Percentiles rank a stretch among this genome's conserved stretches.
These are phyloP conservation scores for Argentina anserina DNA, from an alignment of 306 rosid species.

Conservation along the genomic window DNA sequence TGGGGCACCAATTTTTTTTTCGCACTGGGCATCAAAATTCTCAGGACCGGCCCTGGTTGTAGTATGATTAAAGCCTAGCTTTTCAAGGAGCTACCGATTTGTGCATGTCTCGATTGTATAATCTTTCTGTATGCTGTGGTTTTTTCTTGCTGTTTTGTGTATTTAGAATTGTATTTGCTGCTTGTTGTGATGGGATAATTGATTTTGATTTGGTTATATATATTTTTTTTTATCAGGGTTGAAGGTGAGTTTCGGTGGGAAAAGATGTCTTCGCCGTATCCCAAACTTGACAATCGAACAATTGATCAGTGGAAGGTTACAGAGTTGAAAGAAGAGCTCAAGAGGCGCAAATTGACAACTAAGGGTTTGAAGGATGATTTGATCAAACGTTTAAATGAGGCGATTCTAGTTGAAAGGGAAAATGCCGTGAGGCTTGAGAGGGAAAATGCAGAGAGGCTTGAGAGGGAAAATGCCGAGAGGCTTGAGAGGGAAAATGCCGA, in stretches of 20 bases:
- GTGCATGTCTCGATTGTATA: neutral
- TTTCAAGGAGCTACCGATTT: neutral
- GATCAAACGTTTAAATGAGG: conserved; percentile 74
- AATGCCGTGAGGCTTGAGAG: neutral
- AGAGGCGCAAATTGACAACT: conserved; percentile 61
- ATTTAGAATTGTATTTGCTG: neutral
- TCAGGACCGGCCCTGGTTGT: too few species aligned
- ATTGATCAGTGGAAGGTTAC: conserved; percentile 92
- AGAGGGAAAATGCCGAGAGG: conserved; percentile 38
- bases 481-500: neutral
- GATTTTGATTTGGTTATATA: neutral
- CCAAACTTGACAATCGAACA: conserved; percentile 62
- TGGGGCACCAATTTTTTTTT: too few species aligned
- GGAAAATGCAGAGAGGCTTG: conserved; percentile 8
- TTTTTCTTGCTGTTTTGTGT: neutral
- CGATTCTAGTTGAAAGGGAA: conserved; percentile 45
- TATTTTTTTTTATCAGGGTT: conserved; percentile 35
- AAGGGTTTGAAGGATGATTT: conserved; percentile 93
- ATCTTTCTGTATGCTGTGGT: neutral
- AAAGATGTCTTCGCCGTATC: conserved; percentile 73
- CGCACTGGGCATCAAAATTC: too few species aligned
- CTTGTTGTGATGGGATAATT: neutral
- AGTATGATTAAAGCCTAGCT: too few species aligned
- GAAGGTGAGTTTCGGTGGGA: conserved; percentile 36
- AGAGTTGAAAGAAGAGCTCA: conserved; percentile 85